These are phyloP conservation scores for Debaryomyces coudertii DNA, from an alignment of 1,139 yeast species.

Conservation along the genomic window DNA sequence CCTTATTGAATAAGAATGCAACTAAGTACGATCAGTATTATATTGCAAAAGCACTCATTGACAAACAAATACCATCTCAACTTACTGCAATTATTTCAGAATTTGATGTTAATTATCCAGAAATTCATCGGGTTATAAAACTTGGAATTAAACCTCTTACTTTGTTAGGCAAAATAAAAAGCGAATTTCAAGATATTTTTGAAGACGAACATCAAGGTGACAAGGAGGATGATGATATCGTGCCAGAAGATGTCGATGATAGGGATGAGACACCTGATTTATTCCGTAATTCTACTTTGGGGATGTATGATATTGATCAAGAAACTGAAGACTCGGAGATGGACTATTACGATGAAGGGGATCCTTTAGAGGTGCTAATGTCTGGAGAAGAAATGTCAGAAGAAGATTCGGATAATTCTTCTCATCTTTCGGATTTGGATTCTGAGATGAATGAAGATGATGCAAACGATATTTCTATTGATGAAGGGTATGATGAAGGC, in stretches of 20 bases:
- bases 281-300: constrained; percentile 84
- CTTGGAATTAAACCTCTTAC: constrained; percentile 63
- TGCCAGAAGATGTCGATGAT: constrained; percentile 58
- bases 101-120: constrained; percentile 73
- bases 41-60: constrained; percentile 65
- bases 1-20: constrained; percentile 49
- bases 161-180: constrained; percentile 62
- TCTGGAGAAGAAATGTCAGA: constrained; percentile 39
- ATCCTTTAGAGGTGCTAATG: constrained; percentile 39
- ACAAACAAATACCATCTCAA: constrained; percentile 61
- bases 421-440: constrained; percentile 30
- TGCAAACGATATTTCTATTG: constrained; percentile 24
- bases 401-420: constrained; percentile 28
- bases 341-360: constrained; percentile 36
- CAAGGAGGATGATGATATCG: constrained; percentile 62
- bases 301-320: constrained; percentile 88
- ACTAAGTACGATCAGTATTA: constrained; percentile 61
- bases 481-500: constrained; percentile 33
- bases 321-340: constrained; percentile 58
- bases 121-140: constrained; percentile 59
- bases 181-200: constrained; percentile 60
- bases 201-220: constrained; percentile 49
- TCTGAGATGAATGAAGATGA: constrained; percentile 25
- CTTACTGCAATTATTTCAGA: constrained; percentile 62
- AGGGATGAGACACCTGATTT: constrained; percentile 82